These are phyloP conservation scores for Penicillium silybi DNA, from an alignment of 495 filamentous ascomycete genomes.

Conservation along the genomic window DNA sequence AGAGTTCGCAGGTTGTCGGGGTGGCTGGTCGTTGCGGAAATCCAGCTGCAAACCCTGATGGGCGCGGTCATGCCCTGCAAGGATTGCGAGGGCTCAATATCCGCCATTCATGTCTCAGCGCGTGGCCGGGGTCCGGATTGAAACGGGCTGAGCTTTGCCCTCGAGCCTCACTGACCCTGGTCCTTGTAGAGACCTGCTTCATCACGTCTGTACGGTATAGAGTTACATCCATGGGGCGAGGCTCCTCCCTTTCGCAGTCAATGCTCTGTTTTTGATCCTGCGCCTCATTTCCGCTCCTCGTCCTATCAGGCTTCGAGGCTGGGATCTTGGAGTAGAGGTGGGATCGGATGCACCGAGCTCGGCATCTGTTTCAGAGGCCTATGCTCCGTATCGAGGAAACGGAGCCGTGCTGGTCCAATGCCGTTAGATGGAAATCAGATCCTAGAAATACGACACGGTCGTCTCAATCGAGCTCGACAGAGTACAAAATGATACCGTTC, in stretches of 20 bases:
- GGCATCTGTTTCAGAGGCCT: background rate
- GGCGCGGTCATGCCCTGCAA: constrained; percentile 4
- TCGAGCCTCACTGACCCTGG: background rate
- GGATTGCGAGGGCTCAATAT: background rate
- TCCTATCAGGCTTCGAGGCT: background rate
- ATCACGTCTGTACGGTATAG: background rate
- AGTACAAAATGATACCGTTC: background rate
- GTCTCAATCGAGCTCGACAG: background rate
- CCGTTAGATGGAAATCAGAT: constrained; percentile 1
- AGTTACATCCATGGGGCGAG: constrained; percentile 1
- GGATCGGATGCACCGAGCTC: background rate
- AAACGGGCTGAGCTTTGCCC: background rate
- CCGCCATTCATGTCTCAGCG: background rate
- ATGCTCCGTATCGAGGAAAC: background rate
- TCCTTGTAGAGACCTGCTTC: constrained; percentile 5
- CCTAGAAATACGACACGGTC: background rate
- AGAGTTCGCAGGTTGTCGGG: constrained; percentile 14
- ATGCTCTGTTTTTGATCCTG: background rate
- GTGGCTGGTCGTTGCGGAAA: background rate
- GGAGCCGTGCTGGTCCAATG: background rate
- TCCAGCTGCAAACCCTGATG: background rate
- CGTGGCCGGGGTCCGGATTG: background rate
- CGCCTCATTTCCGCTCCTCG: background rate
- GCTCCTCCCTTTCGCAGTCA: background rate
- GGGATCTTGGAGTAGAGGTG: background rate